These are phyloP conservation scores for Penicillium brevicompactum DNA, from an alignment of 2,329 filamentous ascomycete species.

Conservation along the genomic window DNA sequence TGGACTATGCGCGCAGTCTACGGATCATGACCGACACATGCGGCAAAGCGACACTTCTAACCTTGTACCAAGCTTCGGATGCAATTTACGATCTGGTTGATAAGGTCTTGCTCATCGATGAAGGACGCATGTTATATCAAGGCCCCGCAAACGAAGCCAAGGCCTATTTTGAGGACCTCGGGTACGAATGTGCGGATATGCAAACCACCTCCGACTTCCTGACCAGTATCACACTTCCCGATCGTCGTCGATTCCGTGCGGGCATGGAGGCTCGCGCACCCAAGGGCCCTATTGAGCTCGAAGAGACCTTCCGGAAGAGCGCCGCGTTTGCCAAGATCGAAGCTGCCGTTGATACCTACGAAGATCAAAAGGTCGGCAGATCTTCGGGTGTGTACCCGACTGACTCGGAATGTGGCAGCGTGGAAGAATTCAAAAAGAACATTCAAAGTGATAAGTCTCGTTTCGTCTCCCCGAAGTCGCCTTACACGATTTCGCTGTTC, in stretches of 20 bases:
- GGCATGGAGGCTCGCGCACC: conserved; percentile 66
- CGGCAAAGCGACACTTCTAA: conserved; percentile 66
- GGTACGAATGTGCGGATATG: conserved; percentile 58
- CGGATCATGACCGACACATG: conserved; percentile 71
- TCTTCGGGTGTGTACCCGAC: conserved; percentile 51
- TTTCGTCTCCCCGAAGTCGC: conserved; percentile 63
- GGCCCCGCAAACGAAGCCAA: conserved; percentile 59
- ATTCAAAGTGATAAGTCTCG: conserved; percentile 59
- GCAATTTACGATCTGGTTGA: conserved; percentile 70
- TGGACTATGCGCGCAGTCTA: conserved; percentile 69
- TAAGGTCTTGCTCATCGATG: conserved; percentile 72
- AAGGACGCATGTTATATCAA: conserved; percentile 66
- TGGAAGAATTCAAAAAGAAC: conserved; percentile 58
- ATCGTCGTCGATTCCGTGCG: conserved; percentile 63
- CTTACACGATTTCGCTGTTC: conserved; percentile 72
- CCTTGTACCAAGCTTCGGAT: conserved; percentile 68
- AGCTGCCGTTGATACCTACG: conserved; percentile 61
- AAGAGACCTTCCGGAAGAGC: conserved; percentile 65
- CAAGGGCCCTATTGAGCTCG: conserved; percentile 66
- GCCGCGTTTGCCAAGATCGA: conserved; percentile 59
- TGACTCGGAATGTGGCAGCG: conserved; percentile 30
- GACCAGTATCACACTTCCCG: conserved; percentile 69
- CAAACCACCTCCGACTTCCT: conserved; percentile 74
- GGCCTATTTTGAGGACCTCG: conserved; percentile 64
- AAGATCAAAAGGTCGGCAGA: conserved; percentile 42